phyloP scores from a whole-genome alignment of 2,329 filamentous ascomycete genomes.

The Colletotrichum sp. region DNA sequence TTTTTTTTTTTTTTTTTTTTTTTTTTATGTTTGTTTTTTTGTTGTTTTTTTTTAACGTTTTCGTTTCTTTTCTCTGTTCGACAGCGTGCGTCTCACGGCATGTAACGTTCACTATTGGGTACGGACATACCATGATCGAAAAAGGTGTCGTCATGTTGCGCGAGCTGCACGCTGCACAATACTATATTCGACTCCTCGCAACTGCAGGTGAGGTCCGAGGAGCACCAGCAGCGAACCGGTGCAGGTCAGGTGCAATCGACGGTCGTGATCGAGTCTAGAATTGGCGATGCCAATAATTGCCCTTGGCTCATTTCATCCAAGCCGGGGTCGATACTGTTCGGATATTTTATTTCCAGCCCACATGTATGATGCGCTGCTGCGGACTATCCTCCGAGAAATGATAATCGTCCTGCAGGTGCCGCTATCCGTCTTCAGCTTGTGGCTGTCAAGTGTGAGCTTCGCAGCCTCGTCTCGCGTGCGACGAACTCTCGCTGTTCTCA shows the following conservation, averaged over 20 bases:
- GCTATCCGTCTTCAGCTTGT: not conserved
- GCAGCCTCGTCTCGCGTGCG: not conserved
- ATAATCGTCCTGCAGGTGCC: not conserved
- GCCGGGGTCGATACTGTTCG: constrained; percentile 9
- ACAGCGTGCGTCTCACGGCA: not conserved
- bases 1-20: no score
- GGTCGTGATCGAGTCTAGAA: not conserved
- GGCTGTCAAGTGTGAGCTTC: not conserved
- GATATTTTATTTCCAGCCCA: constrained; percentile 7
- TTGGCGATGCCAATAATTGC: not conserved
- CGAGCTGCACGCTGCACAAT: not conserved
- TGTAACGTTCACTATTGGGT: not conserved
- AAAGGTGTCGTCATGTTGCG: not conserved
- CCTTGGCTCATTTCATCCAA: not conserved
- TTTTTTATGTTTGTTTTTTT: no score
- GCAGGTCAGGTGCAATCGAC: not conserved
- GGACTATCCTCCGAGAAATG: constrained; percentile 1
- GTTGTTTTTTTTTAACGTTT: no score
- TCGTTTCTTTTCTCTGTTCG: not conserved
- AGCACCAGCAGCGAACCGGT: not conserved
- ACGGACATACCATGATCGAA: not conserved
- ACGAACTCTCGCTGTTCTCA: not conserved
- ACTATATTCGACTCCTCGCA: not conserved
- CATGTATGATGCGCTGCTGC: not conserved
- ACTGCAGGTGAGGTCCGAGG: not conserved